phyloP scores from a whole-genome alignment of 306 rosid genomes.

The Citrullus colocynthis region DNA sequence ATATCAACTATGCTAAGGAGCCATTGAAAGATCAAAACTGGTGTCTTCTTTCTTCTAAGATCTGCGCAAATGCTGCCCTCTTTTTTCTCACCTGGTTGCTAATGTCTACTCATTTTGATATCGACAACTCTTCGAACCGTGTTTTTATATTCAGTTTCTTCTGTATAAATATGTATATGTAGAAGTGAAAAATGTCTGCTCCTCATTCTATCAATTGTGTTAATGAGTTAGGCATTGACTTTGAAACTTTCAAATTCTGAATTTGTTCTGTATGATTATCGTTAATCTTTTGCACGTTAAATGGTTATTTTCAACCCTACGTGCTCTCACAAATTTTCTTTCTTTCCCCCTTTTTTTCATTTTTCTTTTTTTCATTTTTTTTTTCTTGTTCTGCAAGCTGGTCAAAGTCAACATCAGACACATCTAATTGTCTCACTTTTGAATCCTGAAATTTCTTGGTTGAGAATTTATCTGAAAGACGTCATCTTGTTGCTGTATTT shows the following conservation, averaged over 20 bases:
- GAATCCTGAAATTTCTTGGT: background rate
- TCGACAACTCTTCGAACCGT: background rate
- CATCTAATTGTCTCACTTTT: background rate
- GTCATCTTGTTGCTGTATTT: background rate
- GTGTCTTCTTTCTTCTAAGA: background rate
- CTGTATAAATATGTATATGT: background rate
- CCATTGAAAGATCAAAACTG: background rate
- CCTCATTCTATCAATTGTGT: background rate
- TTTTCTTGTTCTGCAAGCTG: background rate
- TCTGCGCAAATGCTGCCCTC: background rate
- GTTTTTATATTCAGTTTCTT: background rate
- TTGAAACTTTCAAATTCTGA: background rate
- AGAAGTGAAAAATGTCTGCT: background rate
- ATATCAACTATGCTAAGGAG: slow-evolving; percentile 1
- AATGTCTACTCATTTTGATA: slow-evolving; percentile 1
- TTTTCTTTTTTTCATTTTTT: too few relatives aligned
- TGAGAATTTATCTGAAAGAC: background rate
- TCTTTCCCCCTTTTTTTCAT: background rate
- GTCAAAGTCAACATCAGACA: background rate
- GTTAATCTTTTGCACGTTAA: background rate
- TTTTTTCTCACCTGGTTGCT: background rate
- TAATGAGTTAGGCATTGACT: background rate
- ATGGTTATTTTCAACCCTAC: background rate
- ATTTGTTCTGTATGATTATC: background rate
- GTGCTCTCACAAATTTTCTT: background rate